A percentile compares a stretch with the other conserved stretches of the same genome.
These are phyloP conservation scores for Debaryomycetaceae sp. DNA, from an alignment of 1,139 yeast species.

Conservation along the genomic window DNA sequence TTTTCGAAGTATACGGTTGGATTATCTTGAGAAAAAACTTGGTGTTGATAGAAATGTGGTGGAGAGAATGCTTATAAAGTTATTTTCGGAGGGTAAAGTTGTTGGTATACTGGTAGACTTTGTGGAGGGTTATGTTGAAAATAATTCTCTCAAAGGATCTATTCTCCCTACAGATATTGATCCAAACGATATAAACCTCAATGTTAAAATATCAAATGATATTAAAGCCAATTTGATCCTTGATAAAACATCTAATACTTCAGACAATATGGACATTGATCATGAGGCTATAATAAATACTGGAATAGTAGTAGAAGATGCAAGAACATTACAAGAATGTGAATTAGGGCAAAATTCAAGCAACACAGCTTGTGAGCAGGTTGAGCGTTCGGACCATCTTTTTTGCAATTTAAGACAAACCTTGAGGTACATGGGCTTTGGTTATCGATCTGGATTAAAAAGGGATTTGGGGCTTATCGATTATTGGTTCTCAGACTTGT, in stretches of 20 bases:
- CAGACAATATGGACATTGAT: conserved; percentile 15
- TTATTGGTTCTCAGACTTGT: conserved; percentile 26
- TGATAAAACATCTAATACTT: conserved; percentile 3
- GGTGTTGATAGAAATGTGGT: conserved; percentile 25
- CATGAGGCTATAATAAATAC: neutral
- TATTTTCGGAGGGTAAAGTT: conserved; percentile 46
- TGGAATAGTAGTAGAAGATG: neutral
- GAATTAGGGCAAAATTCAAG: neutral
- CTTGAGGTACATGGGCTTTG: conserved; percentile 10
- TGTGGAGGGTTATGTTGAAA: conserved; percentile 25
- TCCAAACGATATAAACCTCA: conserved; percentile 21
- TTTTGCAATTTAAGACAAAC: conserved; percentile 20
- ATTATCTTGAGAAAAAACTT: conserved; percentile 21
- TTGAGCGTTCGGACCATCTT: conserved; percentile 8
- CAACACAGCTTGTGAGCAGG: neutral
- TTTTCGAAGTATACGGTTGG: conserved; percentile 26
- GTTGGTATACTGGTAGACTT: conserved; percentile 45
- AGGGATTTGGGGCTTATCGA: conserved; percentile 18
- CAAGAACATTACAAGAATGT: neutral
- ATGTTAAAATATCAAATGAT: conserved; percentile 23
- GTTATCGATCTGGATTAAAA: neutral
- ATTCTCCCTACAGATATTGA: conserved; percentile 16
- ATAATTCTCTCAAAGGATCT: conserved; percentile 8
- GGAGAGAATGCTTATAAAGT: conserved; percentile 32
- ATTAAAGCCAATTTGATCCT: conserved; percentile 8